Evolutionary conservation across 306 rosid genomes (phyloP).

Genomic region (Inga oerstediana): DNA sequence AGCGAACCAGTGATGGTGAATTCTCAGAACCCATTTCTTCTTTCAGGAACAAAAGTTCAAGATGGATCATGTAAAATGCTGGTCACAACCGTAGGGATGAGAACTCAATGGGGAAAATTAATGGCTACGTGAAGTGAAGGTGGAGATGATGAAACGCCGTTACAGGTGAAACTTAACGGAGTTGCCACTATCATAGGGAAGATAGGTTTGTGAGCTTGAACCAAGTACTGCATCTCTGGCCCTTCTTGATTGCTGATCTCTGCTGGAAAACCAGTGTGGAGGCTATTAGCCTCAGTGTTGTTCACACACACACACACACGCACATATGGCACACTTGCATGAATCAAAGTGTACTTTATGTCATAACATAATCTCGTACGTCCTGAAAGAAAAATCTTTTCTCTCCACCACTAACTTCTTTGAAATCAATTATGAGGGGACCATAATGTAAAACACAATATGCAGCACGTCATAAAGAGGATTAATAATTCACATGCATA

Average conservation of each 20-base stretch:
- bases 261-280: too few relatives aligned
- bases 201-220: constrained; percentile 53
- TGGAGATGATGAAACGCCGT: constrained; percentile 94
- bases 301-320: too few relatives aligned
- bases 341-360: too few relatives aligned
- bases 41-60: constrained; percentile 34
- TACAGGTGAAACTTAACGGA: constrained; percentile 64
- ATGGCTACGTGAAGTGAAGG: constrained; percentile 97
- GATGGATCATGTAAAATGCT: constrained; percentile 63
- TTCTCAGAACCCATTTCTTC: constrained; percentile 76
- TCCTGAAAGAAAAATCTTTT: neutral
- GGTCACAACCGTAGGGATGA: constrained; percentile 93
- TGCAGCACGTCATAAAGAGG: neutral
- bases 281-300: too few relatives aligned
- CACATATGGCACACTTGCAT: too few relatives aligned
- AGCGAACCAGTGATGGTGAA: constrained; percentile 88
- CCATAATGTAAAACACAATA: neutral
- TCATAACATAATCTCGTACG: too few relatives aligned
- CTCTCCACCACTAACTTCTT: neutral
- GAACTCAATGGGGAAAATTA: constrained; percentile 96
- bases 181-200: constrained; percentile 54
- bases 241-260: too few relatives aligned
- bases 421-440: neutral
- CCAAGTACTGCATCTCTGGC: too few relatives aligned
- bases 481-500: neutral